These are phyloP conservation scores for Colletotrichum sp. DNA, from an alignment of 2,329 filamentous ascomycete species.

Conservation along the genomic window DNA sequence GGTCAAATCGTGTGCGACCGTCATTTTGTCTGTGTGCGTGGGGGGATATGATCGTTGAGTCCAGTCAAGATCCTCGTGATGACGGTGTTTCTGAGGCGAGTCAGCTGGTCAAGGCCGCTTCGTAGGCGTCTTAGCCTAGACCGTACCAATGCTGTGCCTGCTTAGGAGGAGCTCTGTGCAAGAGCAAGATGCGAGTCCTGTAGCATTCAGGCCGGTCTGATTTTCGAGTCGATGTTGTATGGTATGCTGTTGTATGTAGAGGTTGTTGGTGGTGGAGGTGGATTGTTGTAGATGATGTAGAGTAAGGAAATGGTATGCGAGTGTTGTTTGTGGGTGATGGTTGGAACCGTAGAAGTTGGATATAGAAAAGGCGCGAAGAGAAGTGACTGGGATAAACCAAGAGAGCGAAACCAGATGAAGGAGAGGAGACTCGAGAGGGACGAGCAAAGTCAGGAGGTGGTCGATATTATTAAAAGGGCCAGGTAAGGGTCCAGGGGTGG, in stretches of 20 bases:
- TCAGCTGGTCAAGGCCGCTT: constrained; percentile 22
- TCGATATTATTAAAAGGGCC: constrained; percentile 29
- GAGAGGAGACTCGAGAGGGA: constrained; percentile 27
- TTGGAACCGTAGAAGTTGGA: constrained; percentile 16
- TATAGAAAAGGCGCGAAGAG: constrained; percentile 16
- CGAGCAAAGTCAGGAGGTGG: constrained; percentile 29
- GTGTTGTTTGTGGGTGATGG: constrained; percentile 9
- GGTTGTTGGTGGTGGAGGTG: background rate
- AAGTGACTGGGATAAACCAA: constrained; percentile 21
- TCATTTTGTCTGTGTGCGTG: constrained; percentile 61
- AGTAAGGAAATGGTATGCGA: constrained; percentile 5
- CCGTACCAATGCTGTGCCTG: constrained; percentile 28
- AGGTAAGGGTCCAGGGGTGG: constrained; percentile 24
- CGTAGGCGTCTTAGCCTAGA: constrained; percentile 24
- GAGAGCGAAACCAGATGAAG: constrained; percentile 24
- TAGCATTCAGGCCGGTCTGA: constrained; percentile 38
- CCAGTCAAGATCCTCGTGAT: constrained; percentile 22
- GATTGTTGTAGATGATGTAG: constrained; percentile 1
- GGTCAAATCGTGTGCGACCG: constrained; percentile 75
- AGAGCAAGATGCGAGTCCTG: constrained; percentile 39
- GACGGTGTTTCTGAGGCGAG: constrained; percentile 18
- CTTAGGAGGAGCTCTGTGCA: constrained; percentile 35
- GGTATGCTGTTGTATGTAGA: background rate
- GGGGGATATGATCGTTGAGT: constrained; percentile 21
- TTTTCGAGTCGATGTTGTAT: background rate